phyloP scores from a whole-genome alignment of 148 eudicot species.

The Rheum nobile region DNA sequence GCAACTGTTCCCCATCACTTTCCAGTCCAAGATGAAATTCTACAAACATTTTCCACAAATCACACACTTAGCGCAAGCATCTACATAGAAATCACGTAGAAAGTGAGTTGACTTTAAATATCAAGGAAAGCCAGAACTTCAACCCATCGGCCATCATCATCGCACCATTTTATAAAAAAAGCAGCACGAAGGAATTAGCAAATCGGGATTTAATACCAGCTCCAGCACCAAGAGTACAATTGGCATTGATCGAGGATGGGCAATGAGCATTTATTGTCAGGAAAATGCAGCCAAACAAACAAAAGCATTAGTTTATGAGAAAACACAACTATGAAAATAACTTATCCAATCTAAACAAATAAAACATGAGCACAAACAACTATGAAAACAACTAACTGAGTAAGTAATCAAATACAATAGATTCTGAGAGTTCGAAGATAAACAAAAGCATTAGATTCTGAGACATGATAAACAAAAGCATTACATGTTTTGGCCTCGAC shows the following conservation, averaged over 20 bases:
- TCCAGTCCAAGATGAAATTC: conserved; percentile 24
- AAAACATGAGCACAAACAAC: too few relatives aligned
- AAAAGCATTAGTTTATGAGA: too few relatives aligned
- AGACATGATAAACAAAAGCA: too few relatives aligned
- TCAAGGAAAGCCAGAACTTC: neutral
- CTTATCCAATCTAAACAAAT: too few relatives aligned
- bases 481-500: conserved; percentile 40
- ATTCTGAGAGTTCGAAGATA: too few relatives aligned
- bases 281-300: too few relatives aligned
- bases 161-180: too few relatives aligned
- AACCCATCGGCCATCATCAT: too few relatives aligned
- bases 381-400: too few relatives aligned
- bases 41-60: conserved; percentile 48
- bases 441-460: too few relatives aligned
- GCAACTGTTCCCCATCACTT: conserved; percentile 11
- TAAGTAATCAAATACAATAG: too few relatives aligned
- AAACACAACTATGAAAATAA: too few relatives aligned
- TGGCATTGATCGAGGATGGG: neutral
- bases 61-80: conserved; percentile 61
- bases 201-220: neutral
- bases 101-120: neutral
- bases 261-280: neutral
- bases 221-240: neutral
- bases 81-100: conserved; percentile 16
- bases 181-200: neutral